Conservation (phyloP, 2,329 filamentous ascomycete genomes). For the Leptographium wingfieldii region DNA sequence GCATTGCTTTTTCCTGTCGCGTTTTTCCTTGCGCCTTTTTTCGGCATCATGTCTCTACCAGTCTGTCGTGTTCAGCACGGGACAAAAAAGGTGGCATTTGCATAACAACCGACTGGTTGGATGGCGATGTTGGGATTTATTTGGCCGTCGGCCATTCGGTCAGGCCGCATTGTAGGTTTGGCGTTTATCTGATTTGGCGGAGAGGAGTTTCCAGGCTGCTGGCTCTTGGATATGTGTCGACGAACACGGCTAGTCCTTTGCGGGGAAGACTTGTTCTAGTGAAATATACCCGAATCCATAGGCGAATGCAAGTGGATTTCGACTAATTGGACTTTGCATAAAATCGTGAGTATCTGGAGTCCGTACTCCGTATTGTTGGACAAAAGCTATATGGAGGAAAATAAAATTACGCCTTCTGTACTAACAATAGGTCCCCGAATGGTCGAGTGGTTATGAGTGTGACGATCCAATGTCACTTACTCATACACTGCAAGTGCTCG, state of each 20-base stretch:
- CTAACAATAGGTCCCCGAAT: too few relatives aligned
- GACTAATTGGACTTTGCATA: too few relatives aligned
- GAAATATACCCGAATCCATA: background rate
- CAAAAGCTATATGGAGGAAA: background rate
- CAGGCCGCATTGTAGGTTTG: conserved; percentile 2
- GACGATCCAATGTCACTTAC: too few relatives aligned
- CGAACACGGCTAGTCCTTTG: background rate
- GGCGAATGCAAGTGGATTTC: background rate
- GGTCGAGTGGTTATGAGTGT: too few relatives aligned
- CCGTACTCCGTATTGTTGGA: too few relatives aligned
- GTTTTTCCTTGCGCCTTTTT: background rate
- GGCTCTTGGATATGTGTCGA: background rate
- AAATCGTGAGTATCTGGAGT: too few relatives aligned
- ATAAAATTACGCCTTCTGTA: too few relatives aligned
- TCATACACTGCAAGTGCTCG: too few relatives aligned
- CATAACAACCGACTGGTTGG: background rate
- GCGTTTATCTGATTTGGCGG: background rate
- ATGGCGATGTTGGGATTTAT: background rate
- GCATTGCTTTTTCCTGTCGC: background rate
- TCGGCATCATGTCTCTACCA: background rate
- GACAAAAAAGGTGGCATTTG: background rate
- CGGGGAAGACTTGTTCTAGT: background rate
- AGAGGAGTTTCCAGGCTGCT: background rate
- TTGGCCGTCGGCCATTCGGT: background rate
- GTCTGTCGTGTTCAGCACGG: background rate